phyloP scores from a whole-genome alignment of 2,329 filamentous ascomycete genomes.

The Akanthomyces dipterigenus region DNA sequence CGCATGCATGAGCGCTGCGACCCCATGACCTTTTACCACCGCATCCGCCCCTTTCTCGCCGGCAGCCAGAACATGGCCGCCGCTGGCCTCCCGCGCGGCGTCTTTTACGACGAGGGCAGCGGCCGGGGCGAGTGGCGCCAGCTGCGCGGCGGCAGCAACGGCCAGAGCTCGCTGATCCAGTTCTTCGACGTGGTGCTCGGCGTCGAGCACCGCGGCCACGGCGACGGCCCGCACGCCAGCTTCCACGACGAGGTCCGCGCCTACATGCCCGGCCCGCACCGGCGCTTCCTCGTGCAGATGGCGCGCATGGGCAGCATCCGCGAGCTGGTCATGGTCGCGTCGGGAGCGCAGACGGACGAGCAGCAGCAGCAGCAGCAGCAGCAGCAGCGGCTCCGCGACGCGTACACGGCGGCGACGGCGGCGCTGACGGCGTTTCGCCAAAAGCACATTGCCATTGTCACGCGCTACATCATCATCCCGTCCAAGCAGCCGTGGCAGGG shows the following conservation, averaged over 20 bases:
- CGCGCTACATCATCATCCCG: slow-evolving; percentile 82
- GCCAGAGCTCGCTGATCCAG: slow-evolving; percentile 86
- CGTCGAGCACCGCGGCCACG: slow-evolving; percentile 59
- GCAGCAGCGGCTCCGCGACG: slow-evolving; percentile 26
- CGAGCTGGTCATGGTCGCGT: slow-evolving; percentile 53
- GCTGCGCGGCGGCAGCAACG: slow-evolving; percentile 85
- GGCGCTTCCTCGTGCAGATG: slow-evolving; percentile 68
- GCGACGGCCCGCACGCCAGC: slow-evolving; percentile 27
- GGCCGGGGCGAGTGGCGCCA: slow-evolving; percentile 59
- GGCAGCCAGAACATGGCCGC: slow-evolving; percentile 89
- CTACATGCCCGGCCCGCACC: slow-evolving; percentile 86
- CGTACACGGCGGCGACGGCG: slow-evolving; percentile 66
- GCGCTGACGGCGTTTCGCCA: slow-evolving; percentile 73
- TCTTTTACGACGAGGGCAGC: slow-evolving; percentile 67
- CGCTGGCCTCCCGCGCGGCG: slow-evolving; percentile 73
- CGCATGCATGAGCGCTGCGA: slow-evolving; percentile 89
- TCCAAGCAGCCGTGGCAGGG: slow-evolving; percentile 40
- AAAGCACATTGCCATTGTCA: slow-evolving; percentile 84
- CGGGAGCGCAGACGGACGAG: slow-evolving; percentile 45
- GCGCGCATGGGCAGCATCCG: slow-evolving; percentile 66
- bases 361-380: slow-evolving; percentile 39
- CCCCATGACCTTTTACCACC: slow-evolving; percentile 81
- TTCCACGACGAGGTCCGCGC: slow-evolving; percentile 65
- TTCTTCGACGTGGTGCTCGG: slow-evolving; percentile 86
- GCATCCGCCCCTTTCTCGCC: slow-evolving; percentile 80